Evolutionary conservation across 2,329 filamentous ascomycete species (phyloP).

Genomic region (Monilinia aucupariae): DNA sequence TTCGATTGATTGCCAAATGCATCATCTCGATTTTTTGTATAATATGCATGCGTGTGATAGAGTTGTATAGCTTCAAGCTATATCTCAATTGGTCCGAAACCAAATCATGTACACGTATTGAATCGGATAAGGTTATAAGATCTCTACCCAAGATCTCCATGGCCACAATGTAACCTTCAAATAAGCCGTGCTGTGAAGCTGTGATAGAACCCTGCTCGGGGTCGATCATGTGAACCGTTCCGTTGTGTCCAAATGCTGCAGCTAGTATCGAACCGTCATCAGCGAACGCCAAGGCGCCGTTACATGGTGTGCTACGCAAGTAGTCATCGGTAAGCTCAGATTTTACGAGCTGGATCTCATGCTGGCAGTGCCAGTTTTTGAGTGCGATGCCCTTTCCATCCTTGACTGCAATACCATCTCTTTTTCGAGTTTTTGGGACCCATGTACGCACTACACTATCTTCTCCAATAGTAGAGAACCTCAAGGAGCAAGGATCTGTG

Average conservation of each 20-base stretch:
- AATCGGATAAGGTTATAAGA: constrained; percentile 68
- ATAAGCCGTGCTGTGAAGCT: constrained; percentile 62
- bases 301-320: constrained; percentile 14
- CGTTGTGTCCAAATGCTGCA: constrained; percentile 53
- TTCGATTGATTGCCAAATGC: constrained; percentile 66
- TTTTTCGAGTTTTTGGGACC: constrained; percentile 65
- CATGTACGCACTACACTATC: constrained; percentile 77
- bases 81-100: constrained; percentile 71
- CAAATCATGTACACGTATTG: constrained; percentile 76
- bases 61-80: constrained; percentile 52
- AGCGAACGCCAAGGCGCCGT: constrained; percentile 70
- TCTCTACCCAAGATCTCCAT: constrained; percentile 67
- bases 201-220: constrained; percentile 61
- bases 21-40: constrained; percentile 44
- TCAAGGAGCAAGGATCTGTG: constrained; percentile 60
- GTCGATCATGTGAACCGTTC: constrained; percentile 72
- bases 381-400: constrained; percentile 53
- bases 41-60: constrained; percentile 34
- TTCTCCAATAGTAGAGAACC: constrained; percentile 80
- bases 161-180: constrained; percentile 59
- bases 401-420: constrained; percentile 61
- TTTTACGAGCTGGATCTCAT: constrained; percentile 46
- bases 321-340: constrained; percentile 34
- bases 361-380: constrained; percentile 69
- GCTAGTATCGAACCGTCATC: constrained; percentile 82